These are phyloP conservation scores for Yarrowia sp. DNA, from an alignment of 805 yeast genomes.

Conservation along the genomic window DNA sequence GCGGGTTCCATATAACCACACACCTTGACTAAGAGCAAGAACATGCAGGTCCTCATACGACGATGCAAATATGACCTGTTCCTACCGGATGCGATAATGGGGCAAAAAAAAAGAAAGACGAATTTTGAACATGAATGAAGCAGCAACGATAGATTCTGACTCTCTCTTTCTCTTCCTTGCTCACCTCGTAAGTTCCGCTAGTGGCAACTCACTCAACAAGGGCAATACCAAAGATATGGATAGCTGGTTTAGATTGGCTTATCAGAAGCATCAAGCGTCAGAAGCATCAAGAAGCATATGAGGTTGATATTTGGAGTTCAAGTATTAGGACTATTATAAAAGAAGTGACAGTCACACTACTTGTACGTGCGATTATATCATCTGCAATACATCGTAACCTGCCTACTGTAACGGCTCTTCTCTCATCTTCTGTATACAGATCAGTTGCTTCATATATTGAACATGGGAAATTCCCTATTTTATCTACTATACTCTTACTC, in stretches of 20 bases:
- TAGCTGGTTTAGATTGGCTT: background rate
- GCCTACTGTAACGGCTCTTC: no score
- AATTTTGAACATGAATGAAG: no score
- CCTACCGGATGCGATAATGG: background rate
- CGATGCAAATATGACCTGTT: background rate
- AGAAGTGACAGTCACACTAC: no score
- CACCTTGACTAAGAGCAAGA: background rate
- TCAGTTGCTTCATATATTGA: background rate
- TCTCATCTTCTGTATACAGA: no score
- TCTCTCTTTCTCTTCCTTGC: no score
- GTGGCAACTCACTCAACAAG: slow-evolving; percentile 9
- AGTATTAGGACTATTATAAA: no score
- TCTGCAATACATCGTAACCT: no score
- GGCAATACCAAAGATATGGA: background rate
- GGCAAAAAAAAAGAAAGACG: background rate
- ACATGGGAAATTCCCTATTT: background rate
- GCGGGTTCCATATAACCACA: no score
- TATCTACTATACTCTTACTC: slow-evolving; percentile 20
- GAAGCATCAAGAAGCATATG: no score
- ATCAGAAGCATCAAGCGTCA: background rate
- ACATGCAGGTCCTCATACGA: background rate
- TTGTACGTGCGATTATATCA: no score
- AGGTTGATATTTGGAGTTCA: no score
- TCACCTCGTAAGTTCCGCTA: background rate
- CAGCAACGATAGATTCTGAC: no score